A percentile compares a stretch with the other conserved stretches of the same genome.
These are phyloP conservation scores for Heterobasidion annosum DNA, from an alignment of 1,284 basidiomycete genomes.

Conservation along the genomic window DNA sequence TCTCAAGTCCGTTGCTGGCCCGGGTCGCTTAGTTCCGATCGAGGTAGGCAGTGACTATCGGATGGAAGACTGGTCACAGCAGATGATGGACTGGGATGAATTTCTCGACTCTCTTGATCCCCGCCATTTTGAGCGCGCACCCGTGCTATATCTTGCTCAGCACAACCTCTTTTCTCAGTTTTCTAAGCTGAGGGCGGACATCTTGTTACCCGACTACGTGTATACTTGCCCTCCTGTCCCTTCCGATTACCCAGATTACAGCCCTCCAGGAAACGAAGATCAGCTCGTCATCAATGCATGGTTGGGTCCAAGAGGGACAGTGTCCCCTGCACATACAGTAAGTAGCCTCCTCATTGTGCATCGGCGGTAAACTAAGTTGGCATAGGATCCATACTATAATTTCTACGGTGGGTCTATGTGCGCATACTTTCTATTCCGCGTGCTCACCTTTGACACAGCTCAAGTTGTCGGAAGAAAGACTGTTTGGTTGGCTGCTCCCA, in stretches of 20 bases:
- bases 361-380: neutral
- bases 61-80: constrained; percentile 74
- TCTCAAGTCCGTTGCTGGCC: constrained; percentile 59
- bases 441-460: constrained; percentile 32
- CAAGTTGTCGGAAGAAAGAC: constrained; percentile 87
- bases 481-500: constrained; percentile 87
- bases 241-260: constrained; percentile 41
- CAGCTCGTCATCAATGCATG: constrained; percentile 77
- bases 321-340: constrained; percentile 90
- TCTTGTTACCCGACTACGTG: constrained; percentile 81
- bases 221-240: constrained; percentile 56
- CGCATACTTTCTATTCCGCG: constrained; percentile 2
- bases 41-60: constrained; percentile 88
- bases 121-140: constrained; percentile 10
- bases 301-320: constrained; percentile 73
- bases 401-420: constrained; percentile 59
- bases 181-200: constrained; percentile 66
- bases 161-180: constrained; percentile 84
- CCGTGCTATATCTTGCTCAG: constrained; percentile 83
- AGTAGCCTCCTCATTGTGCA: constrained; percentile 19
- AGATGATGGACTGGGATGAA: constrained; percentile 68
- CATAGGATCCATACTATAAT: constrained; percentile 90
- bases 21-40: constrained; percentile 81
- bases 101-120: constrained; percentile 52
- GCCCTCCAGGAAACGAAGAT: constrained; percentile 60